Evolutionary conservation across 148 eudicot genomes (phyloP).

Genomic region (Cornus florida): DNA sequence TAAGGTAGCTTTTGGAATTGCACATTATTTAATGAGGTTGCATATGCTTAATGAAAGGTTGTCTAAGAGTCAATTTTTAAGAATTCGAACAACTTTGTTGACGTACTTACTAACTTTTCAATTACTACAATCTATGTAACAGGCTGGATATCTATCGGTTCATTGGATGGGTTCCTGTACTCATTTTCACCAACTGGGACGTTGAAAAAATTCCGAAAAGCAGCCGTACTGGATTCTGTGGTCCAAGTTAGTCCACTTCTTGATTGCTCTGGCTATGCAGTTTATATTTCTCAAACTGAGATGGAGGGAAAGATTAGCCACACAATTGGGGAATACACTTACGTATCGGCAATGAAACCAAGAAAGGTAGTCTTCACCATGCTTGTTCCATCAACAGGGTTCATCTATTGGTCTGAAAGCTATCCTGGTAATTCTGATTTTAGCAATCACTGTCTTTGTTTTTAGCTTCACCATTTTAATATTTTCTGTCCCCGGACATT

Average conservation of each 20-base stretch:
- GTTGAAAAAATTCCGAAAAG: constrained; percentile 53
- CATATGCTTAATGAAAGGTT: not conserved
- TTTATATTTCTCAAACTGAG: constrained; percentile 69
- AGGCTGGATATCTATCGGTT: constrained; percentile 96
- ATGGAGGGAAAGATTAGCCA: constrained; percentile 68
- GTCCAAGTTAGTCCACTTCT: constrained; percentile 77
- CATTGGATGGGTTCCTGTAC: constrained; percentile 79
- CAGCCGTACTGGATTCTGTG: constrained; percentile 36
- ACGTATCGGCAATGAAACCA: constrained; percentile 72
- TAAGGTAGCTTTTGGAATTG: too few relatives aligned
- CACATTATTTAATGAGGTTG: not conserved
- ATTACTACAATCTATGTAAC: not conserved
- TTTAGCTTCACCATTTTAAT: not conserved
- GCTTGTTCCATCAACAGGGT: constrained; percentile 75
- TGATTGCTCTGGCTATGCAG: constrained; percentile 90
- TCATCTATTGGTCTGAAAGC: constrained; percentile 69
- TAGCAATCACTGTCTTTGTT: not conserved
- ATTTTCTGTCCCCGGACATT: not conserved
- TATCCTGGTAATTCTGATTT: constrained; percentile 55
- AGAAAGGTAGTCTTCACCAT: constrained; percentile 53
- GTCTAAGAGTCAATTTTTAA: too few relatives aligned
- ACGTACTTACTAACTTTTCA: not conserved
- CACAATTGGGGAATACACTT: constrained; percentile 38
- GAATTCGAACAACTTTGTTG: not conserved
- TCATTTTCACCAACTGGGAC: constrained; percentile 80